phyloP scores from a whole-genome alignment of 805 yeast genomes.

The Saccharomycopsis guyanensis region DNA sequence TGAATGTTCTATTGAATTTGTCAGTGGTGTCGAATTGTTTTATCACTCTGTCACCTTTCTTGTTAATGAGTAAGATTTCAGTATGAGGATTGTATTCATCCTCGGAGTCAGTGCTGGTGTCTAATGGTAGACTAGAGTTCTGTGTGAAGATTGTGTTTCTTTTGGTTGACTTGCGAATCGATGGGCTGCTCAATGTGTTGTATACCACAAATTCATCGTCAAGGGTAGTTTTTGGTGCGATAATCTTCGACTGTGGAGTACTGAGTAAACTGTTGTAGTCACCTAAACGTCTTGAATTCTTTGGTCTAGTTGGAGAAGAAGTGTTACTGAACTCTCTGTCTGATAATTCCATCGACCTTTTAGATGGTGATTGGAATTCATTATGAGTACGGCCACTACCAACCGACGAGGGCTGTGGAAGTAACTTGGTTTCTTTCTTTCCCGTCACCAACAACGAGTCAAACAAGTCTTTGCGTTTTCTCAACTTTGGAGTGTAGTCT shows the following conservation, averaged over 20 bases:
- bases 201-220: conserved; percentile 12
- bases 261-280: background rate
- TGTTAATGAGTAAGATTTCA: conserved; percentile 13
- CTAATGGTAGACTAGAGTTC: background rate
- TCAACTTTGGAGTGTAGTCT: conserved; percentile 18
- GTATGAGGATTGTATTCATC: conserved; percentile 9
- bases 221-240: background rate
- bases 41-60: conserved; percentile 12
- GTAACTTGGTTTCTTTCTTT: background rate
- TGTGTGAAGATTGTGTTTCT: background rate
- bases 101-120: background rate
- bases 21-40: conserved; percentile 7
- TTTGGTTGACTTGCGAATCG: conserved; percentile 1
- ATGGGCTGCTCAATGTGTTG: conserved; percentile 14
- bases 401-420: background rate
- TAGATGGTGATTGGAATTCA: background rate
- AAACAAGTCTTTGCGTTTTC: conserved; percentile 16
- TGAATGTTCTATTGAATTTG: conserved; percentile 10
- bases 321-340: background rate
- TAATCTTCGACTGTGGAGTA: conserved; percentile 10
- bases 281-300: background rate
- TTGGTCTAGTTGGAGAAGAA: background rate
- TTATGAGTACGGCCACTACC: background rate
- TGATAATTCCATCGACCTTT: background rate
- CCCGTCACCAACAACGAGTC: conserved; percentile 2